phyloP scores from a whole-genome alignment of 192 early-diverging fungal species.

The Coemansia sp. region DNA sequence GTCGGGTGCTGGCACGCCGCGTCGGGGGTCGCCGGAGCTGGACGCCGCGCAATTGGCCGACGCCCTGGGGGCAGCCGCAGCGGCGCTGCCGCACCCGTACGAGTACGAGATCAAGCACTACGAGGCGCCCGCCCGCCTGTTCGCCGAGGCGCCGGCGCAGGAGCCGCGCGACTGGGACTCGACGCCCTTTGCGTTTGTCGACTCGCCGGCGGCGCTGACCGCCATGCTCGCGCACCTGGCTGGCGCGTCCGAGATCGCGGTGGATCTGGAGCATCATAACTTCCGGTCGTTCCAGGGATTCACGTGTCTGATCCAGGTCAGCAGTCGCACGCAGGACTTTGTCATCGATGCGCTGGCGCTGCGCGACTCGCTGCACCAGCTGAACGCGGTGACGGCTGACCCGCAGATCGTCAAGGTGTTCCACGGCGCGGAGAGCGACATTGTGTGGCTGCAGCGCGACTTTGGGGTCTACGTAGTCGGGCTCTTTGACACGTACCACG shows the following conservation, averaged over 20 bases:
- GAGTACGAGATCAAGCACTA: conserved; percentile 84
- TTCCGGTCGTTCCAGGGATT: conserved; percentile 97
- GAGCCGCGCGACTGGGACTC: conserved; percentile 66
- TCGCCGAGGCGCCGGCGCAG: conserved; percentile 55
- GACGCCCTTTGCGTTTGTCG: conserved; percentile 82
- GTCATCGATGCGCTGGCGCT: conserved; percentile 89
- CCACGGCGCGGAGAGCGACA: conserved; percentile 97
- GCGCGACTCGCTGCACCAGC: conserved; percentile 64
- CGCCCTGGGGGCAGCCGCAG: background rate
- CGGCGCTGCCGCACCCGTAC: conserved; percentile 81
- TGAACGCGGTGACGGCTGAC: conserved; percentile 91
- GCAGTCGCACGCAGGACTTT: conserved; percentile 86
- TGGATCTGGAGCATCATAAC: conserved; percentile 97
- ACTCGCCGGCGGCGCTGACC: conserved; percentile 69
- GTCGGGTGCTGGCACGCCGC: conserved; percentile 9
- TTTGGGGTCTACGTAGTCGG: conserved; percentile 97
- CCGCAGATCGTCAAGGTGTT: conserved; percentile 89
- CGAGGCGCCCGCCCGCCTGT: conserved; percentile 74
- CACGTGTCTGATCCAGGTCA: conserved; percentile 92
- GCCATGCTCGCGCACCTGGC: conserved; percentile 69
- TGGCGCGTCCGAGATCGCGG: conserved; percentile 73
- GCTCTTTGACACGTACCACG: conserved; percentile 97
- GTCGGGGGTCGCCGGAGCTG: background rate
- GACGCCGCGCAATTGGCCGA: background rate
- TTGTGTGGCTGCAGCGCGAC: conserved; percentile 96